Evolutionary conservation across 768 basidiomycete species (phyloP).

Genomic region (Pleurotus giganteus): DNA sequence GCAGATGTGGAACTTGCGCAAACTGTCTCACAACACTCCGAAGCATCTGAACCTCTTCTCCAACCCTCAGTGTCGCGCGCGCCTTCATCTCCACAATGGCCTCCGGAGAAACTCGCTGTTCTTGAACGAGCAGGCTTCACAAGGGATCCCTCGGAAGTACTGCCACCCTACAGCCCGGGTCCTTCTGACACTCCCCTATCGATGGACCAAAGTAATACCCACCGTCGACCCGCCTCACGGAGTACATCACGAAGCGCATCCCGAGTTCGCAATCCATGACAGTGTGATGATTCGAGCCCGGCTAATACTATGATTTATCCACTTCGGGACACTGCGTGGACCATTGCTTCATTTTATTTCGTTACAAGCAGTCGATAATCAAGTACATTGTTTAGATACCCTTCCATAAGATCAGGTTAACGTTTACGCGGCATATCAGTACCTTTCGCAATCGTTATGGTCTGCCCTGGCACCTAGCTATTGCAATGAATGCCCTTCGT

Average conservation of each 20-base stretch:
- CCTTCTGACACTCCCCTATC: background rate
- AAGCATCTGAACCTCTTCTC: background rate
- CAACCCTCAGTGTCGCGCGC: background rate
- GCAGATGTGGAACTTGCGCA: constrained; percentile 43
- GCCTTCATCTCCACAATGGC: constrained; percentile 22
- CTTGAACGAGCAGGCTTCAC: constrained; percentile 27
- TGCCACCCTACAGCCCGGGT: background rate
- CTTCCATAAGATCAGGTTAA: background rate
- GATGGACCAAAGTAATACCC: background rate
- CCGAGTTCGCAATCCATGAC: constrained; percentile 3
- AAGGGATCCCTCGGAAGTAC: constrained; percentile 9
- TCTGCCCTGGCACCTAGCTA: no score
- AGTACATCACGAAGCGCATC: constrained; percentile 12
- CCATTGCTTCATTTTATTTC: constrained; percentile 8
- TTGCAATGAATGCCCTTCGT: no score
- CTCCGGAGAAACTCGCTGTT: constrained; percentile 48
- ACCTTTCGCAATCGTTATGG: background rate
- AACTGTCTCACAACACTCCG: constrained; percentile 16
- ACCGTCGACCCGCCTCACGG: constrained; percentile 8
- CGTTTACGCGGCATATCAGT: background rate
- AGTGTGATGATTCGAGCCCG: background rate
- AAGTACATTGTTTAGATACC: constrained; percentile 6
- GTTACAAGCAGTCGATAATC: background rate
- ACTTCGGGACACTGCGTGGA: background rate
- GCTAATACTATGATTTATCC: background rate